Evolutionary conservation across 345 rosid genomes (phyloP).

Genomic region (Salix brachista): DNA sequence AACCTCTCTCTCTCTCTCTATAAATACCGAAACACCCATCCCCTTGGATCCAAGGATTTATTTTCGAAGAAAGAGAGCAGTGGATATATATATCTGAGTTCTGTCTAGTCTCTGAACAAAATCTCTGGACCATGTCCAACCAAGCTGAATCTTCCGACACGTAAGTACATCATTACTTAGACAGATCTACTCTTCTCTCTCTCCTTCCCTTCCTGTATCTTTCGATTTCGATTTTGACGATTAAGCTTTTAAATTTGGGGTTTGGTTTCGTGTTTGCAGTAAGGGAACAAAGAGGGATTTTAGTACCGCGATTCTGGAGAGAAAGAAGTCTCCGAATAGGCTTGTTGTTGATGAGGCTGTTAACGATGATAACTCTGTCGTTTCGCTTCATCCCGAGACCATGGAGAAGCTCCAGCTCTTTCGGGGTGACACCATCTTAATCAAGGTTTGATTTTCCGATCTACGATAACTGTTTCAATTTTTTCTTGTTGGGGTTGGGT

Average conservation of each 20-base stretch:
- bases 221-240: not conserved
- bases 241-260: not conserved
- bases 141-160: slow-evolving; percentile 85
- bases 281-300: slow-evolving; percentile 85
- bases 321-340: slow-evolving; percentile 83
- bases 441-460: slow-evolving; percentile 52
- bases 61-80: slow-evolving; percentile 29
- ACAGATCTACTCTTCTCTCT: slow-evolving; percentile 33
- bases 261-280: slow-evolving; percentile 25
- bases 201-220: not conserved
- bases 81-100: slow-evolving; percentile 44
- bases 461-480: not conserved
- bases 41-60: slow-evolving; percentile 22
- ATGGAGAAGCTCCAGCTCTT: slow-evolving; percentile 99
- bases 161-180: slow-evolving; percentile 32
- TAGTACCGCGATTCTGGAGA: slow-evolving; percentile 84
- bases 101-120: slow-evolving; percentile 10
- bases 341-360: slow-evolving; percentile 87
- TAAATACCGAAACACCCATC: not conserved
- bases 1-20: not conserved
- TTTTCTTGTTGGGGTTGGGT: not conserved
- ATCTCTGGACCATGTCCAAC: slow-evolving; percentile 43
- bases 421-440: slow-evolving; percentile 85
- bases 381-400: slow-evolving; percentile 72
- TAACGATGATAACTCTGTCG: slow-evolving; percentile 92